Conservation (phyloP, 1,284 basidiomycete genomes). For the Melanopsichium pennsylvanicum region DNA sequence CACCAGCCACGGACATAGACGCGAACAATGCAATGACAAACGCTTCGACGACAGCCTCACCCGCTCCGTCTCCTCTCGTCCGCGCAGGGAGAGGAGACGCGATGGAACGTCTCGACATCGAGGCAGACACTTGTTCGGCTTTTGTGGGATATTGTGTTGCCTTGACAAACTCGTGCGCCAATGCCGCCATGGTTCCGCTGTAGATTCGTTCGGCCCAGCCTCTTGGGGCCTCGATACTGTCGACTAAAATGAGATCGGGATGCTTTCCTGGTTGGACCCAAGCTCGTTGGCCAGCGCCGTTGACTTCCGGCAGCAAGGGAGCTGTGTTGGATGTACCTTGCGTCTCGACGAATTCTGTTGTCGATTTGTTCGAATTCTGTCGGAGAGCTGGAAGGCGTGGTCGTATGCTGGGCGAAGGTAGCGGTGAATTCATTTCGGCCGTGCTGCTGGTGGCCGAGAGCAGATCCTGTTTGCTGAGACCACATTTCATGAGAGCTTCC, state of each 20-base stretch:
- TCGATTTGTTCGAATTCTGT: slow-evolving; percentile 16
- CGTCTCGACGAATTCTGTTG: not conserved
- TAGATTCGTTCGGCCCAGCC: slow-evolving; percentile 54
- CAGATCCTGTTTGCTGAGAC: slow-evolving; percentile 54
- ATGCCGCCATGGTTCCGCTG: slow-evolving; percentile 44
- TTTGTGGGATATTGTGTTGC: slow-evolving; percentile 46
- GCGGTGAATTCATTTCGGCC: slow-evolving; percentile 28
- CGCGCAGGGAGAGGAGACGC: slow-evolving; percentile 6
- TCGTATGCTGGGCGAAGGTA: slow-evolving; percentile 19
- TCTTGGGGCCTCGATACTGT: slow-evolving; percentile 25
- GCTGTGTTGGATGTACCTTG: slow-evolving; percentile 6
- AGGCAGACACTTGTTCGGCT: not conserved
- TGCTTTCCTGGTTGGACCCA: slow-evolving; percentile 52
- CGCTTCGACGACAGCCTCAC: slow-evolving; percentile 4
- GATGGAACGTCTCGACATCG: slow-evolving; percentile 6
- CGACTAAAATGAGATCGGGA: slow-evolving; percentile 46
- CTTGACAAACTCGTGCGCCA: slow-evolving; percentile 62
- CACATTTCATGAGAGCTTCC: slow-evolving; percentile 39
- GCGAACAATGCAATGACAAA: slow-evolving; percentile 18
- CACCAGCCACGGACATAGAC: not conserved
- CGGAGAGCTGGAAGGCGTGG: slow-evolving; percentile 21
- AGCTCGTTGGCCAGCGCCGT: slow-evolving; percentile 5
- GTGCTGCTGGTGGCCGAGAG: slow-evolving; percentile 50
- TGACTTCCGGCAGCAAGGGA: not conserved
- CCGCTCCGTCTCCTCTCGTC: not conserved